Conservation (phyloP, 1,284 basidiomycete genomes). For the Hortiboletus rubellus region DNA sequence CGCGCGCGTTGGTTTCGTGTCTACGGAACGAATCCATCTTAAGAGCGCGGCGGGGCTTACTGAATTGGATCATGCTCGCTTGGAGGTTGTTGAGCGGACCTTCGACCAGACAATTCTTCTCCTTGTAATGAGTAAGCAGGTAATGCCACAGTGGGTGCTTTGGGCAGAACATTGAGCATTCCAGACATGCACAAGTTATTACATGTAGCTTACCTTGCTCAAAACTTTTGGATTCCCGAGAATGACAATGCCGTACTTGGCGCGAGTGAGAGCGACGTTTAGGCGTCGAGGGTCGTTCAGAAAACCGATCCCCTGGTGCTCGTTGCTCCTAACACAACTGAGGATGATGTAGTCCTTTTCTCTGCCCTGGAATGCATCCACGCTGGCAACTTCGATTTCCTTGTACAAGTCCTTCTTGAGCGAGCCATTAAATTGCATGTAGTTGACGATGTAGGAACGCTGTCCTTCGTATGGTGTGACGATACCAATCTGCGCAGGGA, state of each 20-base stretch:
- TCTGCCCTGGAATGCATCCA: constrained; percentile 99
- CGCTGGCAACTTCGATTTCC: constrained; percentile 98
- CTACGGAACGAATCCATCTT: constrained; percentile 91
- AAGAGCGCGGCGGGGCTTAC: constrained; percentile 84
- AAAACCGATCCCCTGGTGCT: constrained; percentile 99
- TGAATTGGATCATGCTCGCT: constrained; percentile 98
- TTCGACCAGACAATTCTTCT: constrained; percentile 92
- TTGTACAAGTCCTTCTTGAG: constrained; percentile 99
- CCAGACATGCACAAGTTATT: constrained; percentile 6
- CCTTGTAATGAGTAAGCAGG: constrained; percentile 98
- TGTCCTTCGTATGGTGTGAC: constrained; percentile 99
- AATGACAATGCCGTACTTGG: constrained; percentile 98
- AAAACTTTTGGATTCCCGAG: constrained; percentile 98
- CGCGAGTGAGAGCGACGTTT: constrained; percentile 96
- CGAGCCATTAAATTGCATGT: constrained; percentile 99
- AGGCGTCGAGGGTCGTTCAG: constrained; percentile 96
- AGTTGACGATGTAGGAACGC: constrained; percentile 97
- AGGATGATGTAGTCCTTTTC: constrained; percentile 99
- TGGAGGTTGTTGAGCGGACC: constrained; percentile 96
- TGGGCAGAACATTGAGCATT: constrained; percentile 15
- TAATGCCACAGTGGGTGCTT: constrained; percentile 99
- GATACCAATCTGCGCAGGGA: constrained; percentile 95
- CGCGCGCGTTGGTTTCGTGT: constrained; percentile 83
- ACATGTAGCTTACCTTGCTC: constrained; percentile 76
- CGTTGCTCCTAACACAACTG: constrained; percentile 98